A percentile compares a stretch with the other conserved stretches of the same genome.
Evolutionary conservation across 371 early-diverging fungal species (phyloP).

Genomic region (Rhizopus delemar): DNA sequence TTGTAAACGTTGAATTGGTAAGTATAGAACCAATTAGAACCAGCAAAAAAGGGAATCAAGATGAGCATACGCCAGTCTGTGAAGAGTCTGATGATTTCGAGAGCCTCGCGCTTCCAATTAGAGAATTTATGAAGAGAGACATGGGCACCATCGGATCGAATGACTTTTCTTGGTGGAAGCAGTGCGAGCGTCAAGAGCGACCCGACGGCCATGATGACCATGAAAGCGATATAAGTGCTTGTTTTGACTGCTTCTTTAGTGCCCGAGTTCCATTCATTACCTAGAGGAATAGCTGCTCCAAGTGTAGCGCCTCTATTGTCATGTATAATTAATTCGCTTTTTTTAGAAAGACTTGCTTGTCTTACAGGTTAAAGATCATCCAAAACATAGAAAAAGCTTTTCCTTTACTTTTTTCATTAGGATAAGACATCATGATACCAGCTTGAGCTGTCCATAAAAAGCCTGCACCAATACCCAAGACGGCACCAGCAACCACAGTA

Average conservation of each 20-base stretch:
- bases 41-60: slow-evolving; percentile 68
- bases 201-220: slow-evolving; percentile 66
- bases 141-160: slow-evolving; percentile 63
- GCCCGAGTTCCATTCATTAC: slow-evolving; percentile 8
- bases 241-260: slow-evolving; percentile 20
- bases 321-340: no score
- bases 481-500: slow-evolving; percentile 56
- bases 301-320: neutral
- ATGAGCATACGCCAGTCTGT: slow-evolving; percentile 65
- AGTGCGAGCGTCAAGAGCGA: slow-evolving; percentile 56
- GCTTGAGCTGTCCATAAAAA: slow-evolving; percentile 69
- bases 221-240: slow-evolving; percentile 67
- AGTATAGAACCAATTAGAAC: slow-evolving; percentile 77
- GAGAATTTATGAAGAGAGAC: slow-evolving; percentile 63
- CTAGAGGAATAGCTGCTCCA: neutral
- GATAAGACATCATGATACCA: slow-evolving; percentile 80
- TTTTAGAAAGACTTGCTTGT: no score
- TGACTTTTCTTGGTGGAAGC: slow-evolving; percentile 61
- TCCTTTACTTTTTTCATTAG: slow-evolving; percentile 72
- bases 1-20: slow-evolving; percentile 59
- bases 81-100: slow-evolving; percentile 64
- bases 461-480: slow-evolving; percentile 63
- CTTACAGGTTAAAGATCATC: slow-evolving; percentile 71
- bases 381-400: slow-evolving; percentile 70
- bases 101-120: slow-evolving; percentile 53